A percentile compares a stretch with the other conserved stretches of the same genome.
phyloP scores from a whole-genome alignment of 2,329 filamentous ascomycete species.

The Lecanoromycetidae sp. region DNA sequence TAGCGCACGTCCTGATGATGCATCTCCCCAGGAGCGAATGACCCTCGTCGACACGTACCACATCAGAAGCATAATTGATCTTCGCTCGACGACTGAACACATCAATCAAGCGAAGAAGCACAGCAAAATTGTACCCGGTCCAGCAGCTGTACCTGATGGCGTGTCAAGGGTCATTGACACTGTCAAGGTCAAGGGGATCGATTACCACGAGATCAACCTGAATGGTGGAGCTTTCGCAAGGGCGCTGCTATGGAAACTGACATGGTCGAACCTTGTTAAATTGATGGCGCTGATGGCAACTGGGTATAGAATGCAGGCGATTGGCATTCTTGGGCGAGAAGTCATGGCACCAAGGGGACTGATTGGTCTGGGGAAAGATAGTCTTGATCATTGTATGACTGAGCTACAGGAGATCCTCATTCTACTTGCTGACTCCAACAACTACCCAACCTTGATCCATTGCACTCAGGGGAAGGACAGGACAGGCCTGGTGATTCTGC shows the following conservation, averaged over 20 bases:
- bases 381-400: slow-evolving; percentile 52
- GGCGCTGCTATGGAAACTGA: slow-evolving; percentile 54
- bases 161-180: slow-evolving; percentile 44
- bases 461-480: slow-evolving; percentile 87
- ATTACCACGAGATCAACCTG: slow-evolving; percentile 57
- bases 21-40: slow-evolving; percentile 51
- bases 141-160: slow-evolving; percentile 33
- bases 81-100: slow-evolving; percentile 69
- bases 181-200: slow-evolving; percentile 50
- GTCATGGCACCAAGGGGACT: slow-evolving; percentile 64
- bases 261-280: slow-evolving; percentile 47
- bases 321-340: slow-evolving; percentile 55
- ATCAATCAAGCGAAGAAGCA: slow-evolving; percentile 54
- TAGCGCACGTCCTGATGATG: slow-evolving; percentile 60
- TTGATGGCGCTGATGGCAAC: slow-evolving; percentile 51
- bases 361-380: slow-evolving; percentile 56
- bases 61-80: slow-evolving; percentile 63
- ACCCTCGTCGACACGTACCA: slow-evolving; percentile 47
- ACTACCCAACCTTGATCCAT: slow-evolving; percentile 59
- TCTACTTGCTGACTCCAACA: slow-evolving; percentile 41
- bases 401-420: slow-evolving; percentile 60
- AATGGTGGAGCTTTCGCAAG: slow-evolving; percentile 61
- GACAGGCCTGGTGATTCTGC: slow-evolving; percentile 57
- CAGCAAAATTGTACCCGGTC: slow-evolving; percentile 34
- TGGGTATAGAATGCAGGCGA: slow-evolving; percentile 57